phyloP scores from a whole-genome alignment of 1,284 basidiomycete genomes.

The Ganoderma resinaceum region DNA sequence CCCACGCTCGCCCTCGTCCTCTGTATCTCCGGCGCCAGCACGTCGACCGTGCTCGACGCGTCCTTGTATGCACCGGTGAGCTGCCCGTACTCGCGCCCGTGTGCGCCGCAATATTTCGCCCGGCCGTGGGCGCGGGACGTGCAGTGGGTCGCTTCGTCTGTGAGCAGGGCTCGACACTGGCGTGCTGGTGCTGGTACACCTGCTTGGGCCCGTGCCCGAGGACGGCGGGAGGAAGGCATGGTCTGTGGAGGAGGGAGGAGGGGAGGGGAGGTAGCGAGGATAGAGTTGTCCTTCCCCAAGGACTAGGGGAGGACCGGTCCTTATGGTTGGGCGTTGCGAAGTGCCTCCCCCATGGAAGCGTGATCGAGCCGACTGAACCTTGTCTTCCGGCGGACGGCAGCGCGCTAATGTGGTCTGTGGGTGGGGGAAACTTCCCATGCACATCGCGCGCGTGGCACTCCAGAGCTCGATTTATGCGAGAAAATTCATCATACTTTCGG shows the following conservation, averaged over 20 bases:
- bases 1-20: background rate
- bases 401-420: background rate
- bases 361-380: background rate
- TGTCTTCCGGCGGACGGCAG: background rate
- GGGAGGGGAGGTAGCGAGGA: background rate
- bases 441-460: background rate
- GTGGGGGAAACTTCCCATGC: background rate
- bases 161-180: constrained; percentile 15
- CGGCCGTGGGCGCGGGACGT: background rate
- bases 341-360: background rate
- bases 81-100: constrained; percentile 14
- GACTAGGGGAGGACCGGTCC: background rate
- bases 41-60: constrained; percentile 6
- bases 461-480: background rate
- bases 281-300: background rate
- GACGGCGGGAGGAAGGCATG: background rate
- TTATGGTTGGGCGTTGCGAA: background rate
- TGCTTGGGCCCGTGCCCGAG: background rate
- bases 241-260: background rate
- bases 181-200: background rate
- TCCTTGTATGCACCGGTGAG: constrained; percentile 16
- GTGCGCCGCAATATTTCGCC: background rate
- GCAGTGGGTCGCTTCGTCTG: constrained; percentile 14
- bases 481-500: background rate
- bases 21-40: background rate